These are phyloP conservation scores for Mrakia blollopis DNA, from an alignment of 768 basidiomycete species.

Conservation along the genomic window DNA sequence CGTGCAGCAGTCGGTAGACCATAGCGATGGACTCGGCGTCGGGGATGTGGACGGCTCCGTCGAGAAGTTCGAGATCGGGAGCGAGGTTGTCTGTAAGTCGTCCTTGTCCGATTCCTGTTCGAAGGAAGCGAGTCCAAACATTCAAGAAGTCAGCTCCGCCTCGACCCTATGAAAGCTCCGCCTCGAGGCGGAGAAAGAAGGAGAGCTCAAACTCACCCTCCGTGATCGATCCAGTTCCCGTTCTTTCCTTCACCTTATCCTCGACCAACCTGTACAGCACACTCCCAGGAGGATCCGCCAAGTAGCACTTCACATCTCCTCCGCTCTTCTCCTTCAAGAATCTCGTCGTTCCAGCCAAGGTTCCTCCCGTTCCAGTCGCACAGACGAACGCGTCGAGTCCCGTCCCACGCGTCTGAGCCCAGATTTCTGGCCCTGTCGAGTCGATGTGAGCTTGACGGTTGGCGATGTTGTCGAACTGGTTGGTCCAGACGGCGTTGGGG, in stretches of 20 bases:
- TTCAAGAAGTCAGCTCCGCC: neutral
- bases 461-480: constrained; percentile 96
- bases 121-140: neutral
- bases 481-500: constrained; percentile 85
- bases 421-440: constrained; percentile 94
- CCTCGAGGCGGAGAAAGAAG: too few species aligned
- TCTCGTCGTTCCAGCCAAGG: constrained; percentile 80
- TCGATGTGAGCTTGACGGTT: constrained; percentile 82
- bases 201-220: constrained; percentile 41
- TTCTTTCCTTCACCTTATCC: constrained; percentile 67
- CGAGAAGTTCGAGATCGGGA: constrained; percentile 69
- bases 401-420: constrained; percentile 73
- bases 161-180: too few species aligned
- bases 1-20: constrained; percentile 86
- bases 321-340: constrained; percentile 81
- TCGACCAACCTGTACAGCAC: constrained; percentile 77
- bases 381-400: constrained; percentile 83
- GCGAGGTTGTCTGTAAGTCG: constrained; percentile 86
- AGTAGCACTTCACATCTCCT: constrained; percentile 72
- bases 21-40: constrained; percentile 87
- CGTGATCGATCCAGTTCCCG: constrained; percentile 51
- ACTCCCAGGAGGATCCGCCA: constrained; percentile 96
- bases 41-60: constrained; percentile 77
- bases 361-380: constrained; percentile 92
- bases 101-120: constrained; percentile 88